Percentiles rank a stretch among this genome's conserved stretches.
phyloP scores from a whole-genome alignment of 805 yeast genomes.

The Ogataea ganodermae region DNA sequence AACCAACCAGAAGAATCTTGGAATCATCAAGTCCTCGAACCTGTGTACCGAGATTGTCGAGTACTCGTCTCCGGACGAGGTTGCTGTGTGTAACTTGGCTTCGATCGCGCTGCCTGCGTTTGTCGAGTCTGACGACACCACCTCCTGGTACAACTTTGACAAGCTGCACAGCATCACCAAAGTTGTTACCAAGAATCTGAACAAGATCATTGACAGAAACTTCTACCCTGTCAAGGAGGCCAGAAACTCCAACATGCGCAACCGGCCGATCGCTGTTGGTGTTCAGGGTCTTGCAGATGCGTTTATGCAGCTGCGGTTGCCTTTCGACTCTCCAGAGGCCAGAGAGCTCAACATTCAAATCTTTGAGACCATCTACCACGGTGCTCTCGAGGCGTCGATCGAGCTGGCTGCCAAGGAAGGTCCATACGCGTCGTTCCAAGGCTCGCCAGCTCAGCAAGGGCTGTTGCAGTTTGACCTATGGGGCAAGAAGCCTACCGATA shows the following conservation, averaged over 20 bases:
- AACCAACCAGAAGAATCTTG: constrained; percentile 62
- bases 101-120: constrained; percentile 60
- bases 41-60: constrained; percentile 66
- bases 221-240: constrained; percentile 60
- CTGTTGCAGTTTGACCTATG: constrained; percentile 58
- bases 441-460: constrained; percentile 63
- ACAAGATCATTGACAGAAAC: constrained; percentile 57
- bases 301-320: constrained; percentile 55
- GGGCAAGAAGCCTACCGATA: constrained; percentile 59
- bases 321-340: constrained; percentile 60
- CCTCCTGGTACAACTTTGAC: constrained; percentile 54
- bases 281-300: constrained; percentile 66
- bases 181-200: constrained; percentile 56
- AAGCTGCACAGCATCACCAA: constrained; percentile 56
- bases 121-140: constrained; percentile 45
- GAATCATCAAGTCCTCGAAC: constrained; percentile 60
- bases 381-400: constrained; percentile 55
- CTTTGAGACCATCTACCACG: constrained; percentile 64
- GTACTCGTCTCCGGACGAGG: constrained; percentile 58
- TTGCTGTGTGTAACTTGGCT: constrained; percentile 63
- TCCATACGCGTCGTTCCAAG: constrained; percentile 50
- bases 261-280: constrained; percentile 65
- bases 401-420: constrained; percentile 57
- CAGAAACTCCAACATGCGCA: constrained; percentile 52
- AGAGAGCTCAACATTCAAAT: constrained; percentile 58